Conservation (phyloP, 345 rosid species). For the Citrus unshiu region DNA sequence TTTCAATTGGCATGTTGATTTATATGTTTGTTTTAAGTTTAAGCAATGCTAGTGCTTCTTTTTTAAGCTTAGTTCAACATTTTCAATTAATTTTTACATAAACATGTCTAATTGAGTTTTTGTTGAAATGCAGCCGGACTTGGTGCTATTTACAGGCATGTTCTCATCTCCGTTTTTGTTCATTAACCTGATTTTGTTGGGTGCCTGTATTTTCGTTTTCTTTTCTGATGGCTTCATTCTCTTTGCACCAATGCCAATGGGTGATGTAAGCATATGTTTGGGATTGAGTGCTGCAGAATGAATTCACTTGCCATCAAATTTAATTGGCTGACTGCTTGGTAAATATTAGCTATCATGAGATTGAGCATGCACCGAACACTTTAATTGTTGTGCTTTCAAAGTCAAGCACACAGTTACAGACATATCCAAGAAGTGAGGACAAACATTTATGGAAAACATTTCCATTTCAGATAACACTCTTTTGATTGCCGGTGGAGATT, state of each 20-base stretch:
- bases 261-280: neutral
- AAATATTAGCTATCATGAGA: neutral
- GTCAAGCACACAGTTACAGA: neutral
- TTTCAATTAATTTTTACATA: neutral
- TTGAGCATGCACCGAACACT: neutral
- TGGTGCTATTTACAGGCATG: slow-evolving; percentile 94
- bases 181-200: slow-evolving; percentile 11
- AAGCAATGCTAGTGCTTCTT: neutral
- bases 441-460: neutral
- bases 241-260: neutral
- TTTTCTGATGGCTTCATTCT: neutral
- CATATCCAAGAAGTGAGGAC: neutral
- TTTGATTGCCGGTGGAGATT: neutral
- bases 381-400: neutral
- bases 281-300: neutral
- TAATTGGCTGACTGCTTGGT: neutral
- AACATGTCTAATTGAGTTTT: slow-evolving; percentile 12
- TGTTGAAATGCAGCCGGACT: slow-evolving; percentile 64
- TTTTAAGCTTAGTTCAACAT: neutral
- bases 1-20: neutral
- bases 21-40: neutral
- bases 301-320: neutral
- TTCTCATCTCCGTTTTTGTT: slow-evolving; percentile 22
- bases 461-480: neutral
- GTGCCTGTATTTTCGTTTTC: neutral